Evolutionary conservation across 1,139 yeast genomes (phyloP), one percentile per base, ranked within the genome.

Genomic region (Geotrichum siamense): DNA sequence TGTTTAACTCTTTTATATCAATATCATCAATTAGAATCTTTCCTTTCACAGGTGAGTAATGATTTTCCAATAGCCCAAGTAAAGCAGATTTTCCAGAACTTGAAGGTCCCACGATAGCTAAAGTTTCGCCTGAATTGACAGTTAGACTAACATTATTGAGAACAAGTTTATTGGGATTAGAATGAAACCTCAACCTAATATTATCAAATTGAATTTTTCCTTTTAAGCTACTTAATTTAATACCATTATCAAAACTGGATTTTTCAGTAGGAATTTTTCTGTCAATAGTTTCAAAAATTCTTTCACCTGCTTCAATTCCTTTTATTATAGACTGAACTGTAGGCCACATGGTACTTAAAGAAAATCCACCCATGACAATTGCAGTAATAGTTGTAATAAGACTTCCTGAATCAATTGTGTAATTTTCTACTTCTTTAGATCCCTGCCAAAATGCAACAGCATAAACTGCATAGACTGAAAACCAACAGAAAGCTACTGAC

Each of bases 81-180:
- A 87, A 73, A 0, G 96, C 86, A 3, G 94, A 82, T 59, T 87
- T 87, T 15, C 96, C 96, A 47, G 93, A 79, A 0, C 96, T 96
- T n/a, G 94, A 82, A n/a, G 91, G 86, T 0, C 96, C 96, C 15
- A 86, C 96, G 45, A 87, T 73, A 57, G 96, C 91, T 4, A 89
- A 79, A 45, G 85, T 83, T 44, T 86, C 81, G n/a, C 91, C 87
- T 2, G 83, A 75, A 8, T 70, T 63, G 26, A 87, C 72, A 9
- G 64, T 69, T 43, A 87, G 72, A 31, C 74, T 68, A 55, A 87
- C 71, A 10, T 76, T 74, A 19, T 78, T 64, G 59, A 89, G 78
- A 10, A 87, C 79, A 37, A 65, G 61, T 43, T 82, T 84, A 46
- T 79, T 75, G 12, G 84, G 84, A 48, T 96, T 74, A 0, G 94